Percentiles rank a stretch among this genome's conserved stretches.
phyloP scores from a whole-genome alignment of 768 basidiomycete species.

The Boletus fagicola region DNA sequence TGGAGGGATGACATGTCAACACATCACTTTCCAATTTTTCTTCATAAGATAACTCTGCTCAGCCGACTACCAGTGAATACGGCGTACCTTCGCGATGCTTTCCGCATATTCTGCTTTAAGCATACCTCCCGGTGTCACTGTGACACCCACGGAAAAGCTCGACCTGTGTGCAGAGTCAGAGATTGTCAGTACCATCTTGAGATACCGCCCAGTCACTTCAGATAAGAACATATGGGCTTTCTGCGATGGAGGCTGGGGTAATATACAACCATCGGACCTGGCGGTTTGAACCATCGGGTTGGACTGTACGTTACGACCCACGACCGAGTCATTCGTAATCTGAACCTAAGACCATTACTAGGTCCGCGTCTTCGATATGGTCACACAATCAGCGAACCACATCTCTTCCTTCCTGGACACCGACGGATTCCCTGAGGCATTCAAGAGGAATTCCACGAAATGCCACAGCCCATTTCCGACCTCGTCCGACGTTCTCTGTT shows the following conservation, averaged over 20 bases:
- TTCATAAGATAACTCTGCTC: background rate
- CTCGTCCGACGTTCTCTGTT: conserved; percentile 2
- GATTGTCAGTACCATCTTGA: background rate
- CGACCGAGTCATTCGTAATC: background rate
- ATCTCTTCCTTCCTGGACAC: background rate
- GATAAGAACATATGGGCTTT: conserved; percentile 5
- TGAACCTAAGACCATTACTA: background rate
- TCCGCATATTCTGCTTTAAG: background rate
- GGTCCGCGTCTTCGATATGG: conserved; percentile 2
- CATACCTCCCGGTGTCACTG: background rate
- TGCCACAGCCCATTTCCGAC: background rate
- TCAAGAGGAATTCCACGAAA: background rate
- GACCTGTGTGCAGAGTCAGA: background rate
- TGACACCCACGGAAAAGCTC: background rate
- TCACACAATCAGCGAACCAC: background rate
- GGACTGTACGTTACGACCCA: background rate
- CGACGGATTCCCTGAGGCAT: background rate
- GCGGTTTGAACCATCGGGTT: conserved; percentile 1
- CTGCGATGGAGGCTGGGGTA: background rate
- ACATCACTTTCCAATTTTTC: background rate
- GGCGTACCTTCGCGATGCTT: background rate
- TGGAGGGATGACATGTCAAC: background rate
- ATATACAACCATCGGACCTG: conserved; percentile 4
- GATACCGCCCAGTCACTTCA: background rate
- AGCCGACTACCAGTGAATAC: background rate